Base-by-base conservation (phyloP, 2,329 filamentous ascomycete genomes). In the Pseudocercospora eumusae region DNA sequence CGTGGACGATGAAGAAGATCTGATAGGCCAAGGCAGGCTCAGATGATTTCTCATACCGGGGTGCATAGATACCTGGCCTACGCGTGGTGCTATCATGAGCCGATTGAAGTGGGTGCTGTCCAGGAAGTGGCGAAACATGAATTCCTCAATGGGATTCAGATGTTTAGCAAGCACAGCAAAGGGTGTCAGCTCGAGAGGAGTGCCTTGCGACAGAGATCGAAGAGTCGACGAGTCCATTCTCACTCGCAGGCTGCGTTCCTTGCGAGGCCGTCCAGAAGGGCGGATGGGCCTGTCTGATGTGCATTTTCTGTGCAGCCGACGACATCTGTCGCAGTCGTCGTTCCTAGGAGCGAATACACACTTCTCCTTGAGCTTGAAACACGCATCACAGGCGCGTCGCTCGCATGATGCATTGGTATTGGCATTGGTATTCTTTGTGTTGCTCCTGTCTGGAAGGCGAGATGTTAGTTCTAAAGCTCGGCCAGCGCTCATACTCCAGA, bases 281-380 rank as follows among this genome's bases (percentile, higher is more conserved):
- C 60, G 60, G 0, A 58, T 11, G 15, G 45, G 59, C 31, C 60
- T 3, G 8, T 58, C 49, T n/a, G 33, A 45, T 18, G 60, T 55
- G 36, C 60, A 62, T 25, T 2, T 25, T 42, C 59, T 62, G n/a
- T 52, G 45, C 11, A 62, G 33, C 23, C 56, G 45, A 18, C 21
- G 18, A 45, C 56, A 62, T 5, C 60, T 45, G 9, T 62, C 18
- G 56, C 55, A 58, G 47, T 50, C 55, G 7, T 33, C 23, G 11
- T 44, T 25, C 8, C 21, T 36, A 10, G 18, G 28, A 3, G 49
- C 4, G 13, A n/a, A 56, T 15, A 55, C 25, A 50, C 60, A 58
- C 28, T 62, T 62, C 49, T 58, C 60, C 56, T 62, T 62, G 27
- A 58, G 33, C 7, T 50, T 27, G 44, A 58, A 62, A 49, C 60